Evolutionary conservation across 345 rosid species (phyloP).

Genomic region (Syzygium jambos): DNA sequence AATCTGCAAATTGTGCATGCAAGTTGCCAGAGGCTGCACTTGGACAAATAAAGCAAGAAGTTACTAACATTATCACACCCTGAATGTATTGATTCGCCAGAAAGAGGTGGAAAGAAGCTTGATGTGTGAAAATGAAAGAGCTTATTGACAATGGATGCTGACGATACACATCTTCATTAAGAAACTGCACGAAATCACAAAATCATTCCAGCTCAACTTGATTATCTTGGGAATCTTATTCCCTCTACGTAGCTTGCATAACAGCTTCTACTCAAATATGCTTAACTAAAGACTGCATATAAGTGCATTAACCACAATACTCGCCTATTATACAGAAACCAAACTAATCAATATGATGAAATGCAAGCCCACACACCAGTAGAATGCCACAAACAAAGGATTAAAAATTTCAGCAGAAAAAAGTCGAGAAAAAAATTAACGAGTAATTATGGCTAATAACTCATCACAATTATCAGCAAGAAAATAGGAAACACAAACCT

Average conservation of each 20-base stretch:
- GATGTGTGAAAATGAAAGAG: background rate
- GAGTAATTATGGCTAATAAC: background rate
- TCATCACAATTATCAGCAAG: background rate
- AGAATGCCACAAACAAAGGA: background rate
- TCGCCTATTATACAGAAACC: background rate
- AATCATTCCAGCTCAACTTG: background rate
- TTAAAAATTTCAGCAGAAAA: background rate
- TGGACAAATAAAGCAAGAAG: background rate
- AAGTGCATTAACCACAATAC: background rate
- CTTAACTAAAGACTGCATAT: background rate
- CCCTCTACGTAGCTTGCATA: background rate
- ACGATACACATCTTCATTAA: background rate
- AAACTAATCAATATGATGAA: background rate
- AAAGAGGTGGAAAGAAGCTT: background rate
- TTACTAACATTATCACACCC: background rate
- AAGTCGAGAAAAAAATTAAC: background rate
- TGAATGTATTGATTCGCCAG: background rate
- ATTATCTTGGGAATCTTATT: background rate
- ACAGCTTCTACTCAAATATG: background rate
- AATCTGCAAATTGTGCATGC: conserved; percentile 84
- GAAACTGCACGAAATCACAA: background rate
- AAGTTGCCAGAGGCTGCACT: conserved; percentile 69
- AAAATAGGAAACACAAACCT: conserved; percentile 28
- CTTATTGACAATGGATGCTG: background rate
- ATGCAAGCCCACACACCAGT: background rate